phyloP scores from a whole-genome alignment of 805 yeast genomes.

The Wickerhamiella sorbophila region DNA sequence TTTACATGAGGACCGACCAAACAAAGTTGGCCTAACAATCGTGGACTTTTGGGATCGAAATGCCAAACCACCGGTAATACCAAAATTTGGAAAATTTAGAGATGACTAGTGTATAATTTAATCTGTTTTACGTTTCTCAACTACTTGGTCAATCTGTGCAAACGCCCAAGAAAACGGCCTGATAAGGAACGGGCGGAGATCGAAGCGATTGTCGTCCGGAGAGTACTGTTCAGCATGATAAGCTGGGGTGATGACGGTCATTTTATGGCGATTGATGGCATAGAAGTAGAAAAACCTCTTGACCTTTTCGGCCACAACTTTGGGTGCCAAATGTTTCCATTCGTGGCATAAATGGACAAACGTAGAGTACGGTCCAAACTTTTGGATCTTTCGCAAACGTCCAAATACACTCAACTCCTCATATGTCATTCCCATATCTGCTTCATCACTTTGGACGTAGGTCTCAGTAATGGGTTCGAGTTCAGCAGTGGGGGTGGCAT shows the following conservation, averaged over 20 bases:
- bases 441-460: conserved; percentile 92
- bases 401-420: conserved; percentile 90
- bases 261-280: conserved; percentile 91
- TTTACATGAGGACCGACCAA: conserved; percentile 83
- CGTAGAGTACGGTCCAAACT: conserved; percentile 95
- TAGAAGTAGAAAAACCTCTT: conserved; percentile 85
- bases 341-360: conserved; percentile 77
- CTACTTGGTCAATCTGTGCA: conserved; percentile 71
- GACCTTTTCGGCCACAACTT: conserved; percentile 80
- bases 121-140: conserved; percentile 21
- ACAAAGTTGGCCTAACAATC: conserved; percentile 44
- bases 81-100: conserved; percentile 25
- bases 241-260: conserved; percentile 93
- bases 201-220: conserved; percentile 95
- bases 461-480: conserved; percentile 87
- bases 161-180: conserved; percentile 88
- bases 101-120: conserved; percentile 5
- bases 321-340: conserved; percentile 77
- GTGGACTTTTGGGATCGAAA: conserved; percentile 26
- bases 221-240: conserved; percentile 97
- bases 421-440: conserved; percentile 97
- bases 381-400: conserved; percentile 73
- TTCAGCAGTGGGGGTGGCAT: conserved; percentile 96
- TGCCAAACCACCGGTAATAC: conserved; percentile 19
- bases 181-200: conserved; percentile 87